Conservation (phyloP, 192 early-diverging fungal species). For the Entomortierella lignicola region DNA sequence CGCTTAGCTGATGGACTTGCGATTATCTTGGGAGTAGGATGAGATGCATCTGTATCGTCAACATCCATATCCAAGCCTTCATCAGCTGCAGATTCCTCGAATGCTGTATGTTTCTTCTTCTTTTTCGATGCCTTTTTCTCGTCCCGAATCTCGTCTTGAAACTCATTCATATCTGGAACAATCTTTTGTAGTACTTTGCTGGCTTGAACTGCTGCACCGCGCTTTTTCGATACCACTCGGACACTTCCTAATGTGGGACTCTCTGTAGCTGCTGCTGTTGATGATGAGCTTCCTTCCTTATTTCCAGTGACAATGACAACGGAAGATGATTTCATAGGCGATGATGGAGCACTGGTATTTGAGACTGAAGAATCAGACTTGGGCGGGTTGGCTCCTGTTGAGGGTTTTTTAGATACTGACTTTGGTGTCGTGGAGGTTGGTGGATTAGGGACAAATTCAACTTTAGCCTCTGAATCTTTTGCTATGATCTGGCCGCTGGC, state of each 20-base stretch:
- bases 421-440: neutral
- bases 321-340: neutral
- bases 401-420: neutral
- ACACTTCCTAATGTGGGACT: neutral
- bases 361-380: neutral
- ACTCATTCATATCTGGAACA: slow-evolving; percentile 50
- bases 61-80: slow-evolving; percentile 20
- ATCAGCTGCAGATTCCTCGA: neutral
- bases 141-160: slow-evolving; percentile 53
- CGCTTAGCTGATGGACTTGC: slow-evolving; percentile 40
- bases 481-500: neutral
- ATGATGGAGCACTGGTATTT: neutral
- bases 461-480: no score
- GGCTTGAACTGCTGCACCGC: slow-evolving; percentile 43
- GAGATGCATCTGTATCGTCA: neutral
- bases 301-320: neutral
- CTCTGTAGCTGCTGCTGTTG: neutral
- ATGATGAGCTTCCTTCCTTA: neutral
- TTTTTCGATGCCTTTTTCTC: slow-evolving; percentile 54
- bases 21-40: neutral
- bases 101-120: slow-evolving; percentile 10
- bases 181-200: slow-evolving; percentile 36
- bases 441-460: neutral
- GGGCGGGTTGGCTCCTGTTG: neutral
- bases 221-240: slow-evolving; percentile 12